phyloP scores from a whole-genome alignment of 495 filamentous ascomycete genomes.

The Saxispiralis lemnorum region DNA sequence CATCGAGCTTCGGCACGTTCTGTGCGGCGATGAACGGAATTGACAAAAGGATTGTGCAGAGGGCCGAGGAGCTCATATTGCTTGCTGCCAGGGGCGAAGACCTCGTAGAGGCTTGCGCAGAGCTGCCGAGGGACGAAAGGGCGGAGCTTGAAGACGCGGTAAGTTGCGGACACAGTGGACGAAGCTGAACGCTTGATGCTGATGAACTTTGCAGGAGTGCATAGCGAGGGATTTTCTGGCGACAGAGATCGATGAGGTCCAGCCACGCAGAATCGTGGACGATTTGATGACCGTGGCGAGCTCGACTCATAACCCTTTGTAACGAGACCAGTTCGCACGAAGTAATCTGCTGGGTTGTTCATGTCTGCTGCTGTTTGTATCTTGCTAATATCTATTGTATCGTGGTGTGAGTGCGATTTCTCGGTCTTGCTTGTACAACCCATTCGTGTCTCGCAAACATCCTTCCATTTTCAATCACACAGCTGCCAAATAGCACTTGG shows the following conservation, averaged over 20 bases:
- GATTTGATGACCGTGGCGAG: conserved; percentile 12
- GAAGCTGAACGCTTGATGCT: not conserved
- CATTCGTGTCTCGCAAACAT: no score
- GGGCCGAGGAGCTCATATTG: conserved; percentile 58
- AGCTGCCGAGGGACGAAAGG: conserved; percentile 40
- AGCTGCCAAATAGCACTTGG: no score
- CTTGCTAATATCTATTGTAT: no score
- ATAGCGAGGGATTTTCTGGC: conserved; percentile 17
- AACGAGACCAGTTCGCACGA: not conserved
- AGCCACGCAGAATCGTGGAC: conserved; percentile 15
- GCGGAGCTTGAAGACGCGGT: conserved; percentile 46
- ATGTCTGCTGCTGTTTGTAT: no score
- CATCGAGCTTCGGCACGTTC: conserved; percentile 65
- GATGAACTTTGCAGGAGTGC: conserved; percentile 9
- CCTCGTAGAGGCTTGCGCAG: conserved; percentile 49
- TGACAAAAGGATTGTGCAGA: conserved; percentile 47
- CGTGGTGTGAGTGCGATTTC: no score
- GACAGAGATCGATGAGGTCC: conserved; percentile 7
- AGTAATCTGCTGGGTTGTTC: no score
- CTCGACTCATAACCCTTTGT: conserved; percentile 3
- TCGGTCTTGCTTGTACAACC: no score
- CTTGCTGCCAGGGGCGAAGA: conserved; percentile 59
- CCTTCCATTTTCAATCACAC: no score
- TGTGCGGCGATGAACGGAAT: conserved; percentile 79
- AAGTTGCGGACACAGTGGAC: conserved; percentile 2